These are phyloP conservation scores for Lathyrus sativus DNA, from an alignment of 306 rosid species.

Conservation along the genomic window DNA sequence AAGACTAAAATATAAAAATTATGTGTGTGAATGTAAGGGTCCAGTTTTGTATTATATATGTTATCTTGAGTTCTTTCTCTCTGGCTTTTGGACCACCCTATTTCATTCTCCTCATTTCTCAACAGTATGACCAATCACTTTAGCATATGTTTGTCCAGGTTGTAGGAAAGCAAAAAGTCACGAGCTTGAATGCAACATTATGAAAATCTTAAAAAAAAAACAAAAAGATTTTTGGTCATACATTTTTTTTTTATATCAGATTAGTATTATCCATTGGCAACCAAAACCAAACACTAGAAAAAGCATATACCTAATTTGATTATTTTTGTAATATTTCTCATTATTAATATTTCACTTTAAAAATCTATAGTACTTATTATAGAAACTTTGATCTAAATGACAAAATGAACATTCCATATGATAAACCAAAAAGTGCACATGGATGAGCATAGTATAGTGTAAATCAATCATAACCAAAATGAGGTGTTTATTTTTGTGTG, in stretches of 20 bases:
- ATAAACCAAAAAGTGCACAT: conserved; percentile 43
- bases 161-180: conserved; percentile 26
- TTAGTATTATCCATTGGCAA: conserved; percentile 18
- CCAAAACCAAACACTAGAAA: conserved; percentile 5
- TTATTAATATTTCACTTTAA: conserved; percentile 13
- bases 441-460: conserved; percentile 35
- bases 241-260: neutral
- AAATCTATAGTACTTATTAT: conserved; percentile 27
- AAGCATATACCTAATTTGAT: neutral
- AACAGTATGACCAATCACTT: conserved; percentile 5
- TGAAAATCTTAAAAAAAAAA: conserved; percentile 19
- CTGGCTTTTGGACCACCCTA: conserved; percentile 37
- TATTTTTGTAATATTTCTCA: neutral
- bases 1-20: conserved; percentile 23
- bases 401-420: conserved; percentile 38
- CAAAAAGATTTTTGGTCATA: neutral
- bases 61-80: conserved; percentile 21
- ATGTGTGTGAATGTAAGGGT: conserved; percentile 38
- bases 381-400: conserved; percentile 32
- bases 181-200: neutral
- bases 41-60: conserved; percentile 17
- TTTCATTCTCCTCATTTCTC: conserved; percentile 7
- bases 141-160: conserved; percentile 20
- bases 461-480: conserved; percentile 24
- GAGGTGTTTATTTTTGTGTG: conserved; percentile 29